Conservation (phyloP, 164 flowering plant genomes). For the Annona cherimola region DNA sequence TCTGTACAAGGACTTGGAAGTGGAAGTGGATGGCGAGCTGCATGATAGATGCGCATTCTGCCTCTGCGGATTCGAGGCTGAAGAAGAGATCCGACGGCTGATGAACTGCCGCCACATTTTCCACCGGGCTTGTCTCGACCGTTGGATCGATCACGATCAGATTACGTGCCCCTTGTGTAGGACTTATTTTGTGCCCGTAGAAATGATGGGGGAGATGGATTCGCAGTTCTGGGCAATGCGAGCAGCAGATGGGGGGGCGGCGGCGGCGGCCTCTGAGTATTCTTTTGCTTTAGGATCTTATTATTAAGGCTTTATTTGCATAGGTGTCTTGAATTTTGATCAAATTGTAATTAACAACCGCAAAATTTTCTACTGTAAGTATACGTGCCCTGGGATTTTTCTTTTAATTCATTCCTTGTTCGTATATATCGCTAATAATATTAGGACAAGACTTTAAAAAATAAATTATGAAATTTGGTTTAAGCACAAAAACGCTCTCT, state of each 20-base stretch:
- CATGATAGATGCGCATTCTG: conserved; percentile 80
- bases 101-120: conserved; percentile 75
- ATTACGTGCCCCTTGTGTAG: conserved; percentile 88
- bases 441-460: no score
- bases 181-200: conserved; percentile 55
- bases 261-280: not conserved
- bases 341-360: no score
- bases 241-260: not conserved
- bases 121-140: conserved; percentile 72
- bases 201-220: conserved; percentile 49
- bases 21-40: conserved; percentile 3
- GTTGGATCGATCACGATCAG: conserved; percentile 90
- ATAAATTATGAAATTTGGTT: no score
- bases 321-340: no score
- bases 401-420: no score
- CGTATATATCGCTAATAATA: no score
- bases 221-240: conserved; percentile 51
- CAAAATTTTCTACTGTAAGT: no score
- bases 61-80: conserved; percentile 57
- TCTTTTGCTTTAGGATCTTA: not conserved
- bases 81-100: conserved; percentile 70
- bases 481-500: no score
- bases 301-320: not conserved
- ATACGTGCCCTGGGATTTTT: no score
- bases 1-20: conserved; percentile 37